Percentiles rank a stretch among this genome's conserved stretches.
phyloP scores from a whole-genome alignment of 2,329 filamentous ascomycete genomes.

The Metarhizium rileyi region DNA sequence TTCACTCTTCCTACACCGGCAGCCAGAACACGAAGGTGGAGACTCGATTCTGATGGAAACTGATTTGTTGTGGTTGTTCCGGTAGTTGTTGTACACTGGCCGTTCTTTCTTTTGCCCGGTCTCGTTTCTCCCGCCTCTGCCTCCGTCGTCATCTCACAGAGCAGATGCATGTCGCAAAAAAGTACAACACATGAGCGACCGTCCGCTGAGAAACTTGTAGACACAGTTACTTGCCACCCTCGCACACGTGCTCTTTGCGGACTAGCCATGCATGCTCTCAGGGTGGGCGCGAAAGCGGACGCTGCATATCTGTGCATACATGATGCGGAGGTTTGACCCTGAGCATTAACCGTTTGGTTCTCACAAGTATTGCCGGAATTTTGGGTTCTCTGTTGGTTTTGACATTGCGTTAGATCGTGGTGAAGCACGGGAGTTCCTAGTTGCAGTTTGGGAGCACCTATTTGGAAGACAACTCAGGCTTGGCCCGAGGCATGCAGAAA shows the following conservation, averaged over 20 bases:
- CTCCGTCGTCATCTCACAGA: slow-evolving; percentile 1
- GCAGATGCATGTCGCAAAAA: slow-evolving; percentile 2
- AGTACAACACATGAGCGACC: not conserved
- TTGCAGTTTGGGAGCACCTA: not conserved
- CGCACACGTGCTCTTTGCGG: not conserved
- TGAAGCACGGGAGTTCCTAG: not conserved
- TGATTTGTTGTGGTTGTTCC: no score
- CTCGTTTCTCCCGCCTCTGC: not conserved
- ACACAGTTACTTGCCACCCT: not conserved
- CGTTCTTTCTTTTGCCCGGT: not conserved
- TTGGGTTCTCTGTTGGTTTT: no score
- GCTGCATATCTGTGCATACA: not conserved
- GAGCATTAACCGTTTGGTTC: not conserved
- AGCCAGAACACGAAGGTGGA: not conserved
- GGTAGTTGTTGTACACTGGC: not conserved
- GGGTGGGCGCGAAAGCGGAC: not conserved
- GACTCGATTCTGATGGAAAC: not conserved
- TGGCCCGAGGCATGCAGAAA: not conserved
- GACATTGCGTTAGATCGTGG: not conserved
- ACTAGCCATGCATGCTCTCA: not conserved
- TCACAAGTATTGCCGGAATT: no score
- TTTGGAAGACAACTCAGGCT: not conserved
- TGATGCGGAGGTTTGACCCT: not conserved
- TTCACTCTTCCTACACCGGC: not conserved
- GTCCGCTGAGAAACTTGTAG: not conserved